Base-by-base conservation (phyloP, 73 alveolate species). In the Tetrahymena borealis region DNA sequence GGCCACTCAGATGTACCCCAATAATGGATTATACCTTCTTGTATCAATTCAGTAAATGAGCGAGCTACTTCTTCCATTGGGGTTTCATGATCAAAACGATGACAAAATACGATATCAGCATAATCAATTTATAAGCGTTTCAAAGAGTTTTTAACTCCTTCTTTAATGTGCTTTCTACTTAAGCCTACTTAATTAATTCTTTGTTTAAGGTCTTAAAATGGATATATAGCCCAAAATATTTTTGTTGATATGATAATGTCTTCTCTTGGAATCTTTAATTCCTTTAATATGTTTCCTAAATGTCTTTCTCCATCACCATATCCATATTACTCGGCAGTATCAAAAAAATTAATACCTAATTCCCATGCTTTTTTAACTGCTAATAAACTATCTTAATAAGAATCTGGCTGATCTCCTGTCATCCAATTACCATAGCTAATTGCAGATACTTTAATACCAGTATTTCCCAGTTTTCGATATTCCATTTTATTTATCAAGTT, bases 1-100 rank as follows among this genome's bases (percentile, higher is more conserved):
- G 98, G 36, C 99, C 99, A 98, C 90, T 97, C 99, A 6, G 99
- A 97, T 4, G 99, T 98, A 13, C 99, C 99, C 99, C 99, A 98
- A 94, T 98, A 98, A 93, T 95, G 95, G 36, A 99, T 99, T 90
- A 95, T 91, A 33, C 99, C 99, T 78, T 95, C 94, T 90, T 97
- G 98, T 60, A 98, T 93, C 24, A 96, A 39, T 94, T 97, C 95
- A 93, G 97, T 94, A 97, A 98, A 96, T 4, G 99, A 98, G 36
- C 98, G 96, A 79, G 95, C 94, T 5, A 96, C 92, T 94, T 98
- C 99, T 94, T 98, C 99, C 79, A 98, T 78, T 2, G 99, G 99
- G 0, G 99, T 94, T 16, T 96, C 95, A 60, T 90, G 92, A 93
- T 97, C 99, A 33, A 96, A 97, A 92, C 99, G 93, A 93, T 98